Evolutionary conservation across 176 grass and related monocot species (phyloP), one percentile per base, ranked within the genome.

Genomic region (Zoysia japonica): DNA sequence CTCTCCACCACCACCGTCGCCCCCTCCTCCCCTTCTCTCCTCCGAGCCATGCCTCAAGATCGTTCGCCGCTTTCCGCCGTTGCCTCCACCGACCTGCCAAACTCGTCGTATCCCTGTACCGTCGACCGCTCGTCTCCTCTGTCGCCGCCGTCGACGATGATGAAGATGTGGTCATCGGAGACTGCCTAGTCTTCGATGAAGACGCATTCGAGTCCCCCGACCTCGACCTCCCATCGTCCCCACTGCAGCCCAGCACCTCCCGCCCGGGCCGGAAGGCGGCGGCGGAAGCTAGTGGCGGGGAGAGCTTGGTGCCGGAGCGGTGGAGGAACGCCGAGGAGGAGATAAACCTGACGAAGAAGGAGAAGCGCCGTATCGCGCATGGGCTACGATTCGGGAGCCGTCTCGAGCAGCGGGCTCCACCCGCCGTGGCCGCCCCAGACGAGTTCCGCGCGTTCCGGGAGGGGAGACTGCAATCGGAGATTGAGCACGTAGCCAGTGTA

Each of bases 301-400:
- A 87, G 47, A 88, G 71, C 63, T 69, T 99, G 84, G 92, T 99
- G 36, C 96, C 92, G 12, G 84, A 93, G 53, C 82, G 72, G 66
- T 99, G 96, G 96, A 93, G 61, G 76, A 74, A 93, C 9, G 90
- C 69, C 46, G 88, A 85, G 65, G 88, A 95, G 69, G 92, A 95
- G 88, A 87, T 99, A 44, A 99, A 99, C 72, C 14, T 99, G 88
- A 93, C 86, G 7, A 99, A 99, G 92, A 99, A 99, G 86, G 88
- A 99, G 60, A 95, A 89, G 84, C 90, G 92, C 76, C 87, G 73
- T 76, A 99, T 99, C 68, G 69, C 92, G 12, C 82, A 99, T 60
- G 88, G 91, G 39, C 61, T 99, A 42, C 91, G 81, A 13, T 99
- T 99, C 35, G 90, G 86, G 16, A 93, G 90, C 75, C 78, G 88